phyloP scores from a whole-genome alignment of 768 basidiomycete species.

The Podaxis sp. region DNA sequence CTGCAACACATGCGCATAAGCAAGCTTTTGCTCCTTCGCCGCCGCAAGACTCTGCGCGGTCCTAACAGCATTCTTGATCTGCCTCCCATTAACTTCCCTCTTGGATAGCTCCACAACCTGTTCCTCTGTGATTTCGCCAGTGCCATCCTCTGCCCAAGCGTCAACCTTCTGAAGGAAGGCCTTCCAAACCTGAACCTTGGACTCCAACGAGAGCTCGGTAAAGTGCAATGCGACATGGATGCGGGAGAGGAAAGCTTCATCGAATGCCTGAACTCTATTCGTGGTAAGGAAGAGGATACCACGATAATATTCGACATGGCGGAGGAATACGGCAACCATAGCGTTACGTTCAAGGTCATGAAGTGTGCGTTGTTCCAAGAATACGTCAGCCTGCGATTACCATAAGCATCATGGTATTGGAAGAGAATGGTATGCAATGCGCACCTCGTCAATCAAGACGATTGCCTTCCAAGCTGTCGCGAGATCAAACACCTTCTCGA shows the following conservation, averaged over 20 bases:
- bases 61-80: constrained; percentile 69
- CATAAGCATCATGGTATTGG: constrained; percentile 10
- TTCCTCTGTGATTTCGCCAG: constrained; percentile 30
- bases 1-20: constrained; percentile 50
- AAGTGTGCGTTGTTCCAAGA: constrained; percentile 65
- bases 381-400: constrained; percentile 55
- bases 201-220: constrained; percentile 49
- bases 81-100: constrained; percentile 57
- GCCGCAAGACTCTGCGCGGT: constrained; percentile 62
- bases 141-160: constrained; percentile 24
- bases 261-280: constrained; percentile 57
- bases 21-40: constrained; percentile 43
- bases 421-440: neutral
- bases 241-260: constrained; percentile 67
- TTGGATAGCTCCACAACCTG: constrained; percentile 46
- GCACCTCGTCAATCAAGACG: constrained; percentile 52
- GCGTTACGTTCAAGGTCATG: constrained; percentile 67
- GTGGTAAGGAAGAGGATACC: constrained; percentile 58
- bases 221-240: constrained; percentile 69
- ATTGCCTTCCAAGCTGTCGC: constrained; percentile 63
- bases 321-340: constrained; percentile 69
- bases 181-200: constrained; percentile 59
- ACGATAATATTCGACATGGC: constrained; percentile 57
- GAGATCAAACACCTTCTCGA: constrained; percentile 48
- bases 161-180: constrained; percentile 54